Percentiles rank a stretch among this genome's conserved stretches.
These are phyloP conservation scores for Ustilago hordei DNA, from an alignment of 1,284 basidiomycete species.

Conservation along the genomic window DNA sequence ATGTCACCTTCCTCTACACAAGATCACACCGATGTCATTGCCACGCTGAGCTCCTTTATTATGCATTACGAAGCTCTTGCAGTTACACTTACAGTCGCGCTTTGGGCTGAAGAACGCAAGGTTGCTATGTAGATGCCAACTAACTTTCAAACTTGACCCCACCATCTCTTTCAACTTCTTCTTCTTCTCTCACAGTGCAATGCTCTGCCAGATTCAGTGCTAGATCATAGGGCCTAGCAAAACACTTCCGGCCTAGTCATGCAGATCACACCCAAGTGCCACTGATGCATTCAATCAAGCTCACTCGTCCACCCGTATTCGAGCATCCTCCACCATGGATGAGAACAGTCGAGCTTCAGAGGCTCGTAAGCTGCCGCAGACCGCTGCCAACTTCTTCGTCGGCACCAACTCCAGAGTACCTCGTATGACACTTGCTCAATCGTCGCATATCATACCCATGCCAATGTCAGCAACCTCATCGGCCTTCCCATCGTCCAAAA, in stretches of 20 bases:
- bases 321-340: conserved; percentile 18
- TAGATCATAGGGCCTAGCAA: background rate
- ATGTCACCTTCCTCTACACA: conserved; percentile 16
- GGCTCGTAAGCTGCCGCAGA: conserved; percentile 46
- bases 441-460: conserved; percentile 33
- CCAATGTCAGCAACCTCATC: conserved; percentile 8
- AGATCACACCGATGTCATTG: conserved; percentile 19
- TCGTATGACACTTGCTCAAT: conserved; percentile 37
- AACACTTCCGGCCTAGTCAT: background rate
- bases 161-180: background rate
- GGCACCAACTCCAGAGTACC: conserved; percentile 49
- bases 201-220: background rate
- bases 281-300: conserved; percentile 3
- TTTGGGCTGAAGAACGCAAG: background rate
- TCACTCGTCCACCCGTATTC: background rate
- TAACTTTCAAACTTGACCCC: background rate
- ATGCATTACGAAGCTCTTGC: background rate
- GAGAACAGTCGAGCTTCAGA: conserved; percentile 16
- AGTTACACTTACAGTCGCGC: background rate
- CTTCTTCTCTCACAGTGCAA: background rate
- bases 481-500: conserved; percentile 6
- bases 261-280: background rate
- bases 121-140: background rate
- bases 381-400: conserved; percentile 51
- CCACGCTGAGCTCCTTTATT: background rate